These are phyloP conservation scores for Fusarium staphyleae DNA, from an alignment of 2,329 filamentous ascomycete species.

Conservation along the genomic window DNA sequence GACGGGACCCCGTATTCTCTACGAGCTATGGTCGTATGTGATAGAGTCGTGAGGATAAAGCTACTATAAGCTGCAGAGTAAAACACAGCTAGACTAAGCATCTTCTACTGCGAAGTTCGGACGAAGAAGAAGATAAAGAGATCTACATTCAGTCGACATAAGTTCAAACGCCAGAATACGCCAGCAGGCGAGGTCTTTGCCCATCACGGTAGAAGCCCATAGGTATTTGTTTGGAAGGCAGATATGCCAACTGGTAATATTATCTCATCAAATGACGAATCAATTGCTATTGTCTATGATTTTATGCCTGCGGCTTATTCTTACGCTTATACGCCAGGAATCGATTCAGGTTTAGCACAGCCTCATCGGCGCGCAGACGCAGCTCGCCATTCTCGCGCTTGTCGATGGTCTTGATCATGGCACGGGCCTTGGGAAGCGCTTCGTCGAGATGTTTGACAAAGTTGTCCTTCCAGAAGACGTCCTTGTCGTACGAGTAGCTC, in stretches of 20 bases:
- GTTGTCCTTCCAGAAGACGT: slow-evolving; percentile 69
- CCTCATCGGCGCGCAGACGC: slow-evolving; percentile 66
- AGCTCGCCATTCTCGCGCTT: slow-evolving; percentile 65
- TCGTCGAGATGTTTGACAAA: slow-evolving; percentile 67
- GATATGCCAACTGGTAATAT: neutral
- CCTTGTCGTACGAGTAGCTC: slow-evolving; percentile 61
- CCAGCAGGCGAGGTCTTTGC: too few relatives aligned
- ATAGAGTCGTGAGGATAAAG: too few relatives aligned
- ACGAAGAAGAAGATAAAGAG: too few relatives aligned
- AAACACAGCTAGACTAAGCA: too few relatives aligned
- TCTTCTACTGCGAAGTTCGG: too few relatives aligned
- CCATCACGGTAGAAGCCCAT: too few relatives aligned
- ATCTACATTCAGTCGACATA: too few relatives aligned
- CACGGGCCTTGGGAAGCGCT: slow-evolving; percentile 59
- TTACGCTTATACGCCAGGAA: slow-evolving; percentile 73
- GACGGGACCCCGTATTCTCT: too few relatives aligned
- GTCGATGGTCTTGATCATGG: slow-evolving; percentile 66
- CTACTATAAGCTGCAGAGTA: too few relatives aligned
- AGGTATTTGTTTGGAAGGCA: too few relatives aligned
- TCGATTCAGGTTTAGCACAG: slow-evolving; percentile 63
- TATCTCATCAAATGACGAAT: slow-evolving; percentile 3
- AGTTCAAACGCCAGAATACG: too few relatives aligned
- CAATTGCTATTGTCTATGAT: slow-evolving; percentile 17
- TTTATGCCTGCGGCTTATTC: slow-evolving; percentile 52
- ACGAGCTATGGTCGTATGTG: too few relatives aligned